Base-by-base conservation (phyloP, 1,284 basidiomycete species). In the Cerioporus squamosus region DNA sequence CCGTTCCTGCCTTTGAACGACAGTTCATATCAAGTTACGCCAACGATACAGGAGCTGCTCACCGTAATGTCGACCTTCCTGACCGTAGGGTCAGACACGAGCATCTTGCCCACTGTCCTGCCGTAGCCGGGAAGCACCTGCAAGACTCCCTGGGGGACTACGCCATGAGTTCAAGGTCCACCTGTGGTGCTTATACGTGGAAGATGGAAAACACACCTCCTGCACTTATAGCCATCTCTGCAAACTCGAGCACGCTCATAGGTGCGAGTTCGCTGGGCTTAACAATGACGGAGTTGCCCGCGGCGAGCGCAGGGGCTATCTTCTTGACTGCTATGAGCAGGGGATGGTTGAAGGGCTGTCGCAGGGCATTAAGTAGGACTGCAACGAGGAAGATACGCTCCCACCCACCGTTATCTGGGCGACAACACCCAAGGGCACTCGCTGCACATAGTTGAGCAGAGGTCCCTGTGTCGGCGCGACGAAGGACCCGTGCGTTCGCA, bases 21-120 rank as follows among this genome's bases (percentile, higher is more conserved):
- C 26, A 49, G 39, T 53, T 12, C 24, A 20, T 7, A 17, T 14
- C 12, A 15, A 5, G n/a, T 24, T 18, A 50, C 39, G 2, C 22
- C 6, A 38, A 23, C 20, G 6, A 24, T 20, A 17, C 44, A n/a
- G 18, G 44, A 33, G 5, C 18, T 20, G 69, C 84, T 70, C 68
- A 90, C 90, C 7, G 92, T 94, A 31, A 94, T 79, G 66, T 94
- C 92, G 14, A 94, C 89, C 72, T 94, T 94, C 50, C 85, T 80
- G 40, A 94, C 75, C 39, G 84, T 68, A 0, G 84, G 81, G 69
- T 92, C 81, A 24, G 82, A 81, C 18, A 87, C 83, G 20, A 94
- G 79, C 26, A 81, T 79, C 65, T 79, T 84, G 6, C 88, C 92
- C 2, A 86, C 86, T 5, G 77, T 80, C 42, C 73, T 72, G 2